Base-by-base conservation (phyloP, 768 basidiomycete species). In the Rickenella mellea region DNA sequence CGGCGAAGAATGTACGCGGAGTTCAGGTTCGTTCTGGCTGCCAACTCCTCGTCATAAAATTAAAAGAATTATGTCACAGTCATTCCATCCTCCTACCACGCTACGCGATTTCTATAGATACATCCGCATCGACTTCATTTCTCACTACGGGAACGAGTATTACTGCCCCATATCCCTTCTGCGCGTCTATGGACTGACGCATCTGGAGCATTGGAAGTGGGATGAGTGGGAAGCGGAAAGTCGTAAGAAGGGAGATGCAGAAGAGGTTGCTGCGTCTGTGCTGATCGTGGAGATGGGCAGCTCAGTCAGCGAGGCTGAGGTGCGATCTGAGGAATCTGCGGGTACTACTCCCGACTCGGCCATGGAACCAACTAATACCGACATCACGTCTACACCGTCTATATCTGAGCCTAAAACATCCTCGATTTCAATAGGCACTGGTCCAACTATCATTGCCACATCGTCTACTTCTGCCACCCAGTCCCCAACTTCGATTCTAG, bases 151-250 rank as follows among this genome's bases (percentile, higher is more conserved):
- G 15, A 84, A 77, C 53, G 96, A 99, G 60, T 98, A 84, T 63
- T 98, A 92, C 58, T 99, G 96, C 54, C 96, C 96, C 0, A 70
- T 98, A 14, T 92, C 88, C 0, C 74, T 97, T 1, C 71, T 98
- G 14, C 81, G 91, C 22, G 91, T 96, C 1, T 98, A 92, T 48
- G 96, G 96, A 5, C 78, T 94, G 41, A 97, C 92, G 1, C 92
- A 98, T 64, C 79, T 98, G 48, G 93, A 98, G 48, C 78, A 92
- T 52, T 98, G 87, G 78, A 93, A 94, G 52, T 86, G 89, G 83
- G 87, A 89, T 38, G 68, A 68, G 5, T 90, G 86, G 85, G 77
- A 84, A 51, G 72, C 68, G 3, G 82, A 85, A 55, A 83, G 82
- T 48, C 67, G 59, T 28, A 67, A 67, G 1, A 71, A 72, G 42